Conservation (phyloP, 352 stramenopile genomes). For the Phytopythium boreale region DNA sequence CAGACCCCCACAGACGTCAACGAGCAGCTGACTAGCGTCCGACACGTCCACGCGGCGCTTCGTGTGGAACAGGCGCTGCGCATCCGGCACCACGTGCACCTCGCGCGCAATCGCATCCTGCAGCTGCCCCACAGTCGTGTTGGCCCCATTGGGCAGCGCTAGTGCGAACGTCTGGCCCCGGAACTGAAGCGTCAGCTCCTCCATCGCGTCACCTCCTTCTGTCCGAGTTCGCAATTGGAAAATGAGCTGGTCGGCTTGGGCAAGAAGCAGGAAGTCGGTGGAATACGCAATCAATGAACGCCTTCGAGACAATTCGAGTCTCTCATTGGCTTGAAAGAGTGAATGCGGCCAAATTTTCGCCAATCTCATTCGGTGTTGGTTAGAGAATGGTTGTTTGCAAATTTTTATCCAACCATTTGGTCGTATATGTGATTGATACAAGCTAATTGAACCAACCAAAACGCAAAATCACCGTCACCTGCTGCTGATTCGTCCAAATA, state of each 20-base stretch:
- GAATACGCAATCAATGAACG: slow-evolving; percentile 6
- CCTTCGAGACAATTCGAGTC: slow-evolving; percentile 3
- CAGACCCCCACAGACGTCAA: slow-evolving; percentile 26
- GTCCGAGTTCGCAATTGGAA: slow-evolving; percentile 16
- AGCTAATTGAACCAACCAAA: no score
- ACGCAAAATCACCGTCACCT: no score
- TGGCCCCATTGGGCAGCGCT: slow-evolving; percentile 13
- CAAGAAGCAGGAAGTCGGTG: background rate
- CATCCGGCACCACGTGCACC: slow-evolving; percentile 28
- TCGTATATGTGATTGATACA: no score
- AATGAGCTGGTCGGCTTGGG: slow-evolving; percentile 14
- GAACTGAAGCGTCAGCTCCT: slow-evolving; percentile 40
- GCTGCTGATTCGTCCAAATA: background rate
- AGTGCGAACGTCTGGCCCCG: slow-evolving; percentile 35
- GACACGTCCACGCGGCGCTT: slow-evolving; percentile 43
- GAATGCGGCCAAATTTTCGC: background rate
- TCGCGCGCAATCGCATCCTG: slow-evolving; percentile 30
- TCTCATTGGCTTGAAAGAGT: slow-evolving; percentile 6
- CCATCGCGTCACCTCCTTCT: slow-evolving; percentile 17
- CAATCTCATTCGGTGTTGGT: background rate
- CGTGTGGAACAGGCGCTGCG: slow-evolving; percentile 59
- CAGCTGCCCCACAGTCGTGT: slow-evolving; percentile 32
- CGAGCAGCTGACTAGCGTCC: slow-evolving; percentile 11
- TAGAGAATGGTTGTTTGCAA: background rate
- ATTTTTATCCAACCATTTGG: background rate